Evolutionary conservation across 2,329 filamentous ascomycete genomes (phyloP), one percentile per base, ranked within the genome.

Genomic region (Phaeophleospora eucalypticola): DNA sequence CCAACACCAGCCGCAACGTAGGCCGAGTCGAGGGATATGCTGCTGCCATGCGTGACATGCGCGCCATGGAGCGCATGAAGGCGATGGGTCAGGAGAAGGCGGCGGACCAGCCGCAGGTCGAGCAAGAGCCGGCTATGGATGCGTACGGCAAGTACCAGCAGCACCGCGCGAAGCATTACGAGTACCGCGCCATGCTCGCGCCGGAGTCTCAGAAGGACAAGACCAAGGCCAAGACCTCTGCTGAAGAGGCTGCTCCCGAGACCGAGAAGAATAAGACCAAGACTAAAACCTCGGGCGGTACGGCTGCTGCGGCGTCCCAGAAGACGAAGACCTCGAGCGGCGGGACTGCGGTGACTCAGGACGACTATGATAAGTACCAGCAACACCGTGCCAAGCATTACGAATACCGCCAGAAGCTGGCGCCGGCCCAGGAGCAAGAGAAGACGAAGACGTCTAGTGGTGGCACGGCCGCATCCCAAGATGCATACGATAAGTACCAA

Each of bases 1-100:
- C 6, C 4, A 10, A 19, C 36, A 18, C 12, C 36, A 37, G 19
- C n/a, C 43, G 43, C 10, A 24, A 20, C 4, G 16, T 39, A 9
- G 43, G 43, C 8, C 36, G 36, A 33, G 20, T 38, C 17, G 43
- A 45, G 36, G 43, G 36, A 17, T 45, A 45, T 16, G 36, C 36
- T 3, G 43, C 20, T 4, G 43, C 43, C 0, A 39, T 39, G 35
- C 21, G 36, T 15, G 43, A 35, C 1, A 32, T 39, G 35, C 21
- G 36, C 18, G 36, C 15, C 36, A 18, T 37, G 36, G 9, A 37
- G 36, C 36, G 36, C 12, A 19, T 19, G 8, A 3, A 12, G 12
- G 36, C 36, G 6, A 10, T 37, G 15, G n/a, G n/a, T n/a, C n/a
- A n/a, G 15, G 17, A 14, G 12, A 36, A 7, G 14, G 12, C 34